Percentiles rank a stretch among this genome's conserved stretches.
Evolutionary conservation across 2,329 filamentous ascomycete species (phyloP).

Genomic region (Cladosporium sp.): DNA sequence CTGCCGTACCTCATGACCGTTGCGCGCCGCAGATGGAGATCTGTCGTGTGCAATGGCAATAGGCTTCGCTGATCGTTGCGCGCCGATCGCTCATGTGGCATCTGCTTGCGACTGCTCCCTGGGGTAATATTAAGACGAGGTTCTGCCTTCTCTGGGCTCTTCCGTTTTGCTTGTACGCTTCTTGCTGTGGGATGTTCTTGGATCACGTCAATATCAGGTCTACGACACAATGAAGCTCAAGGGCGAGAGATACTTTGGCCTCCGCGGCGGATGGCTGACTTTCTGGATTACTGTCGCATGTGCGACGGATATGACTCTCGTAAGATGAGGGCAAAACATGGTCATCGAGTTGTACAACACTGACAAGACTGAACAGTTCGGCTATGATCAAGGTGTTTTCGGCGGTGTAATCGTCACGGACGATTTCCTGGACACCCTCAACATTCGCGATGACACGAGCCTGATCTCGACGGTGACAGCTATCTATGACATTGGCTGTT

Average conservation of each 20-base stretch:
- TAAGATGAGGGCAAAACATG: slow-evolving; percentile 21
- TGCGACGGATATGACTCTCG: slow-evolving; percentile 47
- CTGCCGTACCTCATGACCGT: slow-evolving; percentile 1
- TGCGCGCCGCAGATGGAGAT: slow-evolving; percentile 1
- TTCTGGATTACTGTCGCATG: slow-evolving; percentile 49
- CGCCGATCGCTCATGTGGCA: slow-evolving; percentile 1
- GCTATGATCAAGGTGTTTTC: slow-evolving; percentile 47
- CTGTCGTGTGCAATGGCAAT: slow-evolving; percentile 2
- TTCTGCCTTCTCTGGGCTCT: too few species aligned
- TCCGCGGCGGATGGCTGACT: slow-evolving; percentile 52
- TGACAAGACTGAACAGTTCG: slow-evolving; percentile 29
- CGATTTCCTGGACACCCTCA: slow-evolving; percentile 47
- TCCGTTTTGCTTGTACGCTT: neutral
- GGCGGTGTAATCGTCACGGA: slow-evolving; percentile 52
- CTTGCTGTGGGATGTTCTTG: neutral
- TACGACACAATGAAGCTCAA: slow-evolving; percentile 17
- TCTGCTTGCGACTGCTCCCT: too few species aligned
- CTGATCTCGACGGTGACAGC: slow-evolving; percentile 41
- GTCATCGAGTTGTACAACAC: neutral
- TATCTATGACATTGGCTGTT: slow-evolving; percentile 57
- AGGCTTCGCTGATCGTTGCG: slow-evolving; percentile 4
- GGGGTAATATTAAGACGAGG: too few species aligned
- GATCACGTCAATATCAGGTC: neutral
- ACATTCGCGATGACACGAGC: slow-evolving; percentile 38
- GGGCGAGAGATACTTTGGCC: slow-evolving; percentile 46